phyloP scores from a whole-genome alignment of 768 basidiomycete species.

The Neoboletus brunneissimus region DNA sequence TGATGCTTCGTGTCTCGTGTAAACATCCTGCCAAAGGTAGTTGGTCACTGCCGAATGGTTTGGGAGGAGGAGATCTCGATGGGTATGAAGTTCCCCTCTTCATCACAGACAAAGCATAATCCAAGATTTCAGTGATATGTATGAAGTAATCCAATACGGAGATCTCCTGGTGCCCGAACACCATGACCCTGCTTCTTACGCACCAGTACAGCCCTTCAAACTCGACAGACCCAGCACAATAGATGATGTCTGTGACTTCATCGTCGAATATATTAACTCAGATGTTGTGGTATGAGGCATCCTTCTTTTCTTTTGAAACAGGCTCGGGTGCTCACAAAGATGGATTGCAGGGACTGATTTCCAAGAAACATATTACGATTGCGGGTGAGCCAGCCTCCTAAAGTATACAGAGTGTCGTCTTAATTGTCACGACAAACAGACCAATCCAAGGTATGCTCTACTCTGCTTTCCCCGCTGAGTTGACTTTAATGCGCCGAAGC shows the following conservation, averaged over 20 bases:
- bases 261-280: constrained; percentile 81
- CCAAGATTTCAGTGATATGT: constrained; percentile 50
- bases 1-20: not conserved
- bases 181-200: constrained; percentile 53
- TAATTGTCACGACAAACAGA: constrained; percentile 40
- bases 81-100: constrained; percentile 42
- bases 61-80: constrained; percentile 79
- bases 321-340: constrained; percentile 4
- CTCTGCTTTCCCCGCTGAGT: not conserved
- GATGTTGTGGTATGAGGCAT: constrained; percentile 61
- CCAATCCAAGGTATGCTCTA: constrained; percentile 57
- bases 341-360: constrained; percentile 57
- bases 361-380: constrained; percentile 64
- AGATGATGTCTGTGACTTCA: constrained; percentile 73
- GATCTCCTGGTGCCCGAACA: constrained; percentile 53
- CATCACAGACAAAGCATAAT: not conserved
- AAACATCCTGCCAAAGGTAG: constrained; percentile 37
- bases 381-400: constrained; percentile 47
- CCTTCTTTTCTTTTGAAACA: not conserved
- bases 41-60: constrained; percentile 63
- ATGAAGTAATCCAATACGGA: constrained; percentile 55
- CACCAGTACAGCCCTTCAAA: constrained; percentile 33
- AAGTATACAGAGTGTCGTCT: not conserved
- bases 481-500: constrained; percentile 33
- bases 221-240: constrained; percentile 52